Percentiles rank a stretch among this genome's conserved stretches.
Conservation (phyloP, 2,329 filamentous ascomycete genomes). For the Trichoderma hamatum region DNA sequence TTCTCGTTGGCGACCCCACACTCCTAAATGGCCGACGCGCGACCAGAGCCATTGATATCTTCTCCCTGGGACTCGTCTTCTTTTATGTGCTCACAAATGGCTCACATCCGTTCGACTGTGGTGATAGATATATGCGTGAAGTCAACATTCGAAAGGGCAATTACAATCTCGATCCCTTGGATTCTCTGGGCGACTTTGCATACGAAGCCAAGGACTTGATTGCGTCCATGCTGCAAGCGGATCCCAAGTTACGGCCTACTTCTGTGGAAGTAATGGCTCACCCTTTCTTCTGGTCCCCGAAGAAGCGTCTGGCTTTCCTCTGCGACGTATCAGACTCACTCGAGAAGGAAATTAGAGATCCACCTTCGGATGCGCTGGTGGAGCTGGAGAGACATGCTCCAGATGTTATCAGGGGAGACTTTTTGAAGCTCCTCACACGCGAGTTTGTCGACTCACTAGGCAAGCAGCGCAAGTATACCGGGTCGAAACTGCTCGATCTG, state of each 20-base stretch:
- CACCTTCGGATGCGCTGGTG: slow-evolving; percentile 68
- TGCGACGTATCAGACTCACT: slow-evolving; percentile 97
- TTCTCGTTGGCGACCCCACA: slow-evolving; percentile 56
- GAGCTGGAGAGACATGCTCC: slow-evolving; percentile 59
- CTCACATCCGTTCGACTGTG: slow-evolving; percentile 89
- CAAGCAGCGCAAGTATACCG: slow-evolving; percentile 94
- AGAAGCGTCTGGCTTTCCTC: slow-evolving; percentile 88
- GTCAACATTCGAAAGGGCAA: slow-evolving; percentile 95
- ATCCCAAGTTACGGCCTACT: slow-evolving; percentile 64
- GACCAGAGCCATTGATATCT: slow-evolving; percentile 95
- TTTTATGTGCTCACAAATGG: slow-evolving; percentile 97
- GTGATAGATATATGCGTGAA: slow-evolving; percentile 92
- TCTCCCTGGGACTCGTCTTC: slow-evolving; percentile 96
- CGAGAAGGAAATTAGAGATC: slow-evolving; percentile 86
- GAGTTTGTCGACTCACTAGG: slow-evolving; percentile 87
- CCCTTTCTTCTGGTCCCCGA: slow-evolving; percentile 93
- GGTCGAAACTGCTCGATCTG: slow-evolving; percentile 79
- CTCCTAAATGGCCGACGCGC: slow-evolving; percentile 68
- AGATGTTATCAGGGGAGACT: slow-evolving; percentile 68
- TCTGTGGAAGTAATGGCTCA: slow-evolving; percentile 84
- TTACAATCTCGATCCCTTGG: slow-evolving; percentile 70
- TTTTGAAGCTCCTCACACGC: slow-evolving; percentile 73
- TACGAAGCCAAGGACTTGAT: slow-evolving; percentile 89
- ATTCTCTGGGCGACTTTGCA: slow-evolving; percentile 78
- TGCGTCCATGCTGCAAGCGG: slow-evolving; percentile 68